These are phyloP conservation scores for Macrolepiota fuliginosa DNA, from an alignment of 768 basidiomycete species.

Conservation along the genomic window DNA sequence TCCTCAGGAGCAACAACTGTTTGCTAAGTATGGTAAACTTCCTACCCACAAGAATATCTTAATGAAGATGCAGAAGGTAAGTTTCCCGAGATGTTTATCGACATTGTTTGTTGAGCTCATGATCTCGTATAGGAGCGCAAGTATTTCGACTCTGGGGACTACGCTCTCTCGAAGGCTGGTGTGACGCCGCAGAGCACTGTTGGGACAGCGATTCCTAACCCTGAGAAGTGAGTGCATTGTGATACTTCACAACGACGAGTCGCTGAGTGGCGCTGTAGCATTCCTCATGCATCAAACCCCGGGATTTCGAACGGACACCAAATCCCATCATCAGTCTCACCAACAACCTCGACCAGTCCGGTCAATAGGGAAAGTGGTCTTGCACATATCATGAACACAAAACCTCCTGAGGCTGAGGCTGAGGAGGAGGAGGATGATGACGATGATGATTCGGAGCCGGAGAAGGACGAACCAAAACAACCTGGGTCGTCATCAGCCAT, in stretches of 20 bases:
- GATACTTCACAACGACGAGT: conserved; percentile 10
- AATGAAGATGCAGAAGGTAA: conserved; percentile 93
- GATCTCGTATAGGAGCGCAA: conserved; percentile 78
- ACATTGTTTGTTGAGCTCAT: conserved; percentile 14
- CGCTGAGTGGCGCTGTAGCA: conserved; percentile 45
- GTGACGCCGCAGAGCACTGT: conserved; percentile 84
- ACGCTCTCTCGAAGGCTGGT: conserved; percentile 94
- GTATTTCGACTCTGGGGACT: conserved; percentile 99
- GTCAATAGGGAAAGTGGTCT: conserved; percentile 62
- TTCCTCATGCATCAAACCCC: conserved; percentile 86
- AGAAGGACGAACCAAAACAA: not conserved
- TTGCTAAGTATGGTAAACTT: conserved; percentile 91
- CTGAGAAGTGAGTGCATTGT: conserved; percentile 74
- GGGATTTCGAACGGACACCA: conserved; percentile 46
- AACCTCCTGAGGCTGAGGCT: conserved; percentile 26
- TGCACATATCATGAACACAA: conserved; percentile 35
- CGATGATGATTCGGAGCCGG: no score
- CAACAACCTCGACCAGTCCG: conserved; percentile 69
- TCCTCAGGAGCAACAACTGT: conserved; percentile 91
- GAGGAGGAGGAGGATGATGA: conserved; percentile 11
- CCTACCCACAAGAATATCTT: conserved; percentile 92
- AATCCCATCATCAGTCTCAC: conserved; percentile 69
- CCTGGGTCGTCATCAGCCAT: not conserved
- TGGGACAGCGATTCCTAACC: conserved; percentile 97
- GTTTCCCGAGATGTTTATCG: conserved; percentile 19